phyloP scores from a whole-genome alignment of 1,284 basidiomycete genomes.

The Ganoderma meredithae region DNA sequence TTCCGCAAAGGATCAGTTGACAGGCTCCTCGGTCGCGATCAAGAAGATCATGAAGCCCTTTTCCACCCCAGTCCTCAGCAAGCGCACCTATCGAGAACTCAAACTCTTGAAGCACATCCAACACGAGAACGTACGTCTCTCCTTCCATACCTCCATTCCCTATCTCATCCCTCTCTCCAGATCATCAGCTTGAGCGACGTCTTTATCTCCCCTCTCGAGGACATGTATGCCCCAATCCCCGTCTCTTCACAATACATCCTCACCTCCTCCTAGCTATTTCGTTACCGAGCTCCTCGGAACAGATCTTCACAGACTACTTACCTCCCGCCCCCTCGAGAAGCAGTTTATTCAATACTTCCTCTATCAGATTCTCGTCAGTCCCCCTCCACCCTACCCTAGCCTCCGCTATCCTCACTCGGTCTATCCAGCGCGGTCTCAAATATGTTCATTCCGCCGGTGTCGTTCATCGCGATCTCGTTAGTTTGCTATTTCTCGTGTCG shows the following conservation, averaged over 20 bases:
- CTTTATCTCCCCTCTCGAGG: constrained; percentile 98
- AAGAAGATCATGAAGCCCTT: constrained; percentile 92
- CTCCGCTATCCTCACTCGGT: background rate
- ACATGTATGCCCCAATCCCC: constrained; percentile 69
- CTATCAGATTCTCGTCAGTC: constrained; percentile 93
- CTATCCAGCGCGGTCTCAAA: constrained; percentile 90
- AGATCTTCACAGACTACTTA: constrained; percentile 96
- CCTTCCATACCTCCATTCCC: constrained; percentile 2
- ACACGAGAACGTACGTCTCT: constrained; percentile 88
- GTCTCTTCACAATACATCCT: constrained; percentile 20
- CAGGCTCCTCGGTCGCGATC: constrained; percentile 87
- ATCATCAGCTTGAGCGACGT: constrained; percentile 99
- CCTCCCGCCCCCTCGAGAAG: constrained; percentile 96
- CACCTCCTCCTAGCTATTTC: constrained; percentile 77
- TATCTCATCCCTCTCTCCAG: constrained; percentile 49
- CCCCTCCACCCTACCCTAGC: background rate
- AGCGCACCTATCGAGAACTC: constrained; percentile 97
- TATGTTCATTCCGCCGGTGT: constrained; percentile 99
- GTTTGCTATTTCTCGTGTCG: constrained; percentile 36
- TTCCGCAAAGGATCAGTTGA: constrained; percentile 98
- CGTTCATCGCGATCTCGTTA: constrained; percentile 93
- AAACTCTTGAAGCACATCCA: constrained; percentile 99
- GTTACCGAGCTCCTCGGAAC: constrained; percentile 99
- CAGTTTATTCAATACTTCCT: constrained; percentile 99
- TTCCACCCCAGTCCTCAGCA: constrained; percentile 95